These are phyloP conservation scores for Luffa aegyptiaca DNA, from an alignment of 306 rosid species.

Conservation along the genomic window DNA sequence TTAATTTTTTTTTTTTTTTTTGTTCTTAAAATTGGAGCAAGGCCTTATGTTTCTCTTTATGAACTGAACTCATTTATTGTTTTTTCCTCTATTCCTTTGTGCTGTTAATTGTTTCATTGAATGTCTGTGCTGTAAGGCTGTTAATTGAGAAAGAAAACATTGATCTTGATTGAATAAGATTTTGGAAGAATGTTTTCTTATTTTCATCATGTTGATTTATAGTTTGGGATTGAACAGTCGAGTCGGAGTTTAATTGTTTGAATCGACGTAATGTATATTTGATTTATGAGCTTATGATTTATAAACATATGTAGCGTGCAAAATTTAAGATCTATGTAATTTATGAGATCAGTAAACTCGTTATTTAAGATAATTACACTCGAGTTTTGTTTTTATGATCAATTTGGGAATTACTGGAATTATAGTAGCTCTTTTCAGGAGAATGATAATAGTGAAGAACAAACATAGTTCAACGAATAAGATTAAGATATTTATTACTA, in stretches of 20 bases:
- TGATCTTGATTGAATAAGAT: slow-evolving; percentile 61
- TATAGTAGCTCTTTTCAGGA: too few species aligned
- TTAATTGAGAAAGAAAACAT: slow-evolving; percentile 36
- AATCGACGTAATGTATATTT: not conserved
- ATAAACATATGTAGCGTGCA: too few species aligned
- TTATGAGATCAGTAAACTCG: too few species aligned
- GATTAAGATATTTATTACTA: too few species aligned
- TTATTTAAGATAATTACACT: too few species aligned
- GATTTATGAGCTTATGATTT: too few species aligned
- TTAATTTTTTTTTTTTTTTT: not conserved
- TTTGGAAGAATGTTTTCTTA: slow-evolving; percentile 22
- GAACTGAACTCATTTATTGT: slow-evolving; percentile 22
- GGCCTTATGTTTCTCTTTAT: slow-evolving; percentile 43
- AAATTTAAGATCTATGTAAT: too few species aligned
- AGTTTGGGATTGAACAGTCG: not conserved
- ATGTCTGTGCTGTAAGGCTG: slow-evolving; percentile 57
- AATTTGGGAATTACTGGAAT: too few species aligned
- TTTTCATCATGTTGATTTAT: not conserved
- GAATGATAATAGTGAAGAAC: too few species aligned
- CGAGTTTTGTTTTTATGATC: too few species aligned
- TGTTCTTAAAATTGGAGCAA: slow-evolving; percentile 34
- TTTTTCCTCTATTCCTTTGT: slow-evolving; percentile 22
- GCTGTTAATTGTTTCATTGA: slow-evolving; percentile 43
- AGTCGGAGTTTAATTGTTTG: too few species aligned
- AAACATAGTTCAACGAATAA: too few species aligned